Evolutionary conservation across 495 filamentous ascomycete genomes (phyloP), one percentile per base, ranked within the genome.

Genomic region (Tetracladium marchalianum): DNA sequence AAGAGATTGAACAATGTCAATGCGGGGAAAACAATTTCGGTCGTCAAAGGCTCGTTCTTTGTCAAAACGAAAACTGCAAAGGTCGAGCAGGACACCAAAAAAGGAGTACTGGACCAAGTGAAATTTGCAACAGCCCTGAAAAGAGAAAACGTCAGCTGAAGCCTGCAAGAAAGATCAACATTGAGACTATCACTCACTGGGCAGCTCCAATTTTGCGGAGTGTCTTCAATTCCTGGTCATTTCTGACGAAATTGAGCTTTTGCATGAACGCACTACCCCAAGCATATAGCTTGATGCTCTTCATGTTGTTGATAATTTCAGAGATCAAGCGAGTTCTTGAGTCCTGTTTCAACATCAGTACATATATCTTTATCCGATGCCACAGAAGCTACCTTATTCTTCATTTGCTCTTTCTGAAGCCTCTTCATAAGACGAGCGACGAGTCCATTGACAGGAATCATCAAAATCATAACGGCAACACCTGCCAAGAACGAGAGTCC

Each of bases 71-170:
- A 99, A 13, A 97, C 86, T 11, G 86, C 81, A 58, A 99, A 99
- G 9, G 92, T 97, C 8, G 86, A 88, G 68, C 90, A 97, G 11
- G 93, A 97, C 11, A 99, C 93, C 31, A 99, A 75, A 70, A 99
- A 99, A 8, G 93, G 93, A 9, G 93, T 97, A n/a, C 86, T 92
- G n/a, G 86, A 86, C 93, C 93, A 99, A 18, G 93, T 96, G 49
- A 99, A 99, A 56, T 94, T 97, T 24, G 93, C 87, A 63, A 96
- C 71, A 6, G 90, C 22, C 22, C 22, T 27, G 7, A 27, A 27
- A 7, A 27, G 22, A 27, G 22, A 27, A 7, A 27, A 27, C 22
- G 7, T 27, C 3, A 3, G 22, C 22, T 3, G 7, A 27, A 27
- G n/a, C n/a, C n/a, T 27, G 3, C 22, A 7, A 27, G 22, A 27